Evolutionary conservation across 1,284 basidiomycete genomes (phyloP), one percentile per base, ranked within the genome.

Genomic region (Microbotryomycetes sp.): DNA sequence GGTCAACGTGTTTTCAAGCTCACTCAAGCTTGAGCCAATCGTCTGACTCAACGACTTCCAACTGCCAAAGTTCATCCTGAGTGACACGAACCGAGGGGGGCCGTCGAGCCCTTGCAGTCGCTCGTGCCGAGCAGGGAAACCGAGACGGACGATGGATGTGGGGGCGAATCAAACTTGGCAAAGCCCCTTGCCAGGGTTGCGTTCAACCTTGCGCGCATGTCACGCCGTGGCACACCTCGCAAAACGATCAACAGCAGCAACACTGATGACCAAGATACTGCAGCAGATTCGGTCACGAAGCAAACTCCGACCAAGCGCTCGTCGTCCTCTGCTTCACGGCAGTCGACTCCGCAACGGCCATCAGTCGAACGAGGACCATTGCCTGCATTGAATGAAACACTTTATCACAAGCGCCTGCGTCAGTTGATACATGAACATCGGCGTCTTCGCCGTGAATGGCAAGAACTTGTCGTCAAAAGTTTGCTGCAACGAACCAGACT

Each of bases 401-500:
- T 57, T 2, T 67, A 66, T 54, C 67, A 69, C 55, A 58, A 62
- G 29, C 62, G 65, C 4, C 30, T 62, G 42, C 19, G 65, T 25
- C 31, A 31, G 12, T 49, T 67, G 45, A 56, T 69, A 19, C 19
- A 56, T n/a, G 67, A 69, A 25, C 65, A 64, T 53, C 60, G 60
- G 49, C 60, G 64, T 23, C 54, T 54, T 9, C 29, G 65, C 19
- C 28, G 54, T 14, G 55, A 60, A 19, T 69, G 62, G 62, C 63
- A 47, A 42, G 62, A 69, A 45, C 58, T 69, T 23, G 62, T 66
- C 29, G 54, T 67, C n/a, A 49, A 65, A 4, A 65, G 67, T 1
- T 57, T 62, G 31, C 55, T 69, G 1, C 60, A 53, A 14, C 26
- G 65, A 19, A 54, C 57, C 2, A 60, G 60, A 42, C 62, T 60